phyloP scores from a whole-genome alignment of 805 yeast genomes.

The Candida odintsovae region DNA sequence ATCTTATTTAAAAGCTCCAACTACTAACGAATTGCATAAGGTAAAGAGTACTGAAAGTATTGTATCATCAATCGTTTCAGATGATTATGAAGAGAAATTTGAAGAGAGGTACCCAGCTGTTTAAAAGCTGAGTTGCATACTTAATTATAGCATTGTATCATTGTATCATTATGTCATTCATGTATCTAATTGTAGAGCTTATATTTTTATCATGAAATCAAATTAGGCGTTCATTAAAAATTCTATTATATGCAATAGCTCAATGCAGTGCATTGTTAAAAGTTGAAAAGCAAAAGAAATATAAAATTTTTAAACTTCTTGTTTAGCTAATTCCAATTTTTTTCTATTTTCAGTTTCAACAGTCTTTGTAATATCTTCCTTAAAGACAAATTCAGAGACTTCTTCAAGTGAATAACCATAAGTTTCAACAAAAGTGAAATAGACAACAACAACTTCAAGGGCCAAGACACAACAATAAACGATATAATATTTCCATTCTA shows the following conservation, averaged over 20 bases:
- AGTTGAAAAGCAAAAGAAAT: no score
- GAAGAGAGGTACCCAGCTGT: slow-evolving; percentile 55
- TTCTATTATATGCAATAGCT: no score
- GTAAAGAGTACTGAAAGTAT: slow-evolving; percentile 7
- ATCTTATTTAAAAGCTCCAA: slow-evolving; percentile 36
- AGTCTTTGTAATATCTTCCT: background rate
- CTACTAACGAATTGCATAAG: slow-evolving; percentile 10
- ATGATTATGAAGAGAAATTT: slow-evolving; percentile 53
- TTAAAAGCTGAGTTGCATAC: slow-evolving; percentile 12
- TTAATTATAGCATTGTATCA: background rate
- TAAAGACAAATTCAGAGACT: slow-evolving; percentile 23
- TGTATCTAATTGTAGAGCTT: background rate
- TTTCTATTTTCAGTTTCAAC: background rate
- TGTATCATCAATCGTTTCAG: slow-evolving; percentile 26
- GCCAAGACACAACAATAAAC: slow-evolving; percentile 28
- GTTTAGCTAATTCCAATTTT: background rate
- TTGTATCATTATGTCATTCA: background rate
- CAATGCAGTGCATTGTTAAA: no score
- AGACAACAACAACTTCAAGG: slow-evolving; percentile 26
- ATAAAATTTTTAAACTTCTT: background rate
- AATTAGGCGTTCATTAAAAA: background rate
- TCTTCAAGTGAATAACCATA: slow-evolving; percentile 34
- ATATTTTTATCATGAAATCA: background rate
- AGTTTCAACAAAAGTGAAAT: slow-evolving; percentile 32
- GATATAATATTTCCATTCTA: slow-evolving; percentile 32